Evolutionary conservation across 768 basidiomycete genomes (phyloP).

Genomic region (Suillus paluster): DNA sequence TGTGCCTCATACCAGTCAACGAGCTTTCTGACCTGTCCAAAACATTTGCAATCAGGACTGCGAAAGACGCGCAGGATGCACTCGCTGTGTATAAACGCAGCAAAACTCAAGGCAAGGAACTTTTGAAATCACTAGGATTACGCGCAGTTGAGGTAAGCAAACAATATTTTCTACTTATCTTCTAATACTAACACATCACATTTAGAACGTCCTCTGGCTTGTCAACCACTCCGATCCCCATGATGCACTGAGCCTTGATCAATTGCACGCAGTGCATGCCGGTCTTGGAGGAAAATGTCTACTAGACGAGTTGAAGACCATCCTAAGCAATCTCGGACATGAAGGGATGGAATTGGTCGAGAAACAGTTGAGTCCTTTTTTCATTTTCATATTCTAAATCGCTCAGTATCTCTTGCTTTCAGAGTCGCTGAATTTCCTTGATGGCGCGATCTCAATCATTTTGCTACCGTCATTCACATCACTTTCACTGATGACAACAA

Average conservation of each 20-base stretch:
- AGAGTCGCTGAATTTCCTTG: background rate
- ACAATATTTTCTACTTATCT: background rate
- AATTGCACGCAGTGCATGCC: background rate
- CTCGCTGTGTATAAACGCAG: background rate
- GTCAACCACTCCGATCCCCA: conserved; percentile 4
- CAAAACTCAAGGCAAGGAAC: conserved; percentile 5
- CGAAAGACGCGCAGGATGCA: background rate
- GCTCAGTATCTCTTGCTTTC: background rate
- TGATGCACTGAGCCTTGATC: conserved; percentile 1
- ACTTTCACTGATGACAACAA: conserved; percentile 40
- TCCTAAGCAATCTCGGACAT: background rate
- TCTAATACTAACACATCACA: conserved; percentile 21
- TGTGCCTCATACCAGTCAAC: conserved; percentile 37
- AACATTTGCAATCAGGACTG: background rate
- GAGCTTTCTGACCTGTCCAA: conserved; percentile 25
- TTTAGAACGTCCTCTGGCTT: conserved; percentile 7
- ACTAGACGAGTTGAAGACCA: conserved; percentile 1
- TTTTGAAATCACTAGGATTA: conserved; percentile 12
- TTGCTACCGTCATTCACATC: conserved; percentile 13
- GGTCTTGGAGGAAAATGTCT: conserved; percentile 11
- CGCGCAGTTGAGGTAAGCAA: background rate
- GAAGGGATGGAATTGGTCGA: background rate
- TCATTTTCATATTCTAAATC: background rate
- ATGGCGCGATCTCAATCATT: background rate
- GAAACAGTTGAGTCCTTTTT: background rate